These are phyloP conservation scores for Knoxdaviesia proteae DNA, from an alignment of 2,329 filamentous ascomycete species.

Conservation along the genomic window DNA sequence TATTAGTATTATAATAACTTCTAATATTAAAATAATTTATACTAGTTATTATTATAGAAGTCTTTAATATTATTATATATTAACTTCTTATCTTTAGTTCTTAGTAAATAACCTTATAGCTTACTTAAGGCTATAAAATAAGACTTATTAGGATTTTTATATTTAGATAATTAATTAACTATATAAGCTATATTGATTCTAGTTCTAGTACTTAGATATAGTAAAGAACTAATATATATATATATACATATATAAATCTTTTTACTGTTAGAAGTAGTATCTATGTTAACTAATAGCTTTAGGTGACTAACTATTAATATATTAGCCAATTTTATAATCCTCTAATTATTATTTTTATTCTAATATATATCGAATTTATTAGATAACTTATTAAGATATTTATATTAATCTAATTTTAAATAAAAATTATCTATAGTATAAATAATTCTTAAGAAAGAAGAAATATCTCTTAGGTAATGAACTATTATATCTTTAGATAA, in stretches of 20 bases:
- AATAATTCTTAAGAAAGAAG: too few relatives aligned
- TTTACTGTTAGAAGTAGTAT: too few relatives aligned
- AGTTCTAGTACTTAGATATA: background rate
- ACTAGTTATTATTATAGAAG: background rate
- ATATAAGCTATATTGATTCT: background rate
- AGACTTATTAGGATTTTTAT: background rate
- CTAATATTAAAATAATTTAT: background rate
- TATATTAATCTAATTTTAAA: background rate
- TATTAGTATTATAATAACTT: background rate
- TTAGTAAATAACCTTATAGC: background rate
- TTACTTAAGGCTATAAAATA: background rate
- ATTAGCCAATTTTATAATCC: too few relatives aligned
- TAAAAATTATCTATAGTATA: too few relatives aligned
- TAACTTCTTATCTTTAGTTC: background rate
- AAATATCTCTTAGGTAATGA: background rate
- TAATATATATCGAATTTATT: background rate
- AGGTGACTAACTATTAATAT: too few relatives aligned
- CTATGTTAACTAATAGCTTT: too few relatives aligned
- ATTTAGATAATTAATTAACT: background rate
- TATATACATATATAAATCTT: too few relatives aligned
- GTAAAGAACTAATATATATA: background rate
- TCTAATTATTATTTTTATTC: too few relatives aligned
- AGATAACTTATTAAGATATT: background rate
- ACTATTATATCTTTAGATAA: background rate
- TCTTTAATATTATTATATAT: background rate